Base-by-base conservation (phyloP, 2,329 filamentous ascomycete species). In the Macroventuria anomochaeta region DNA sequence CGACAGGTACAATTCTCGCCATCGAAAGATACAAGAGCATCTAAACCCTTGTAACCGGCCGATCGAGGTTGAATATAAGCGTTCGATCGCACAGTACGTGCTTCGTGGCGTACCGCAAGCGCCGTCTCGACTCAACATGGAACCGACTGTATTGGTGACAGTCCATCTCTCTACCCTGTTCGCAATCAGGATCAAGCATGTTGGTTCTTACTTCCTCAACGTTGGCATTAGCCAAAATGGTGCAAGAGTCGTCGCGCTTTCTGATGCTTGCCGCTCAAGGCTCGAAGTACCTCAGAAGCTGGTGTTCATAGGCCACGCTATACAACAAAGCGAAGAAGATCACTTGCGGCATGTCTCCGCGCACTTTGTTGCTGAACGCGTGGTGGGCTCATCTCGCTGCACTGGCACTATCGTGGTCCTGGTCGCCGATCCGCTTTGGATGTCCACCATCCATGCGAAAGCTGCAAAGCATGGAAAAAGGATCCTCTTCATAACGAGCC, bases 1-100 rank as follows among this genome's bases (percentile, higher is more conserved):
- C 42, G 51, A 62, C 17, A 61, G 67, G 3, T 62, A 62, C 31
- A 69, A 69, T 34, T 63, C 67, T 11, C 53, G 57, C 26, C 54
- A 54, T 29, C 64, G 65, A 10, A 43, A 47, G 15, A 64, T 66
- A 39, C 36, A 26, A 11, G 36, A 39, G 15, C 10, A 39, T 7
- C 20, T 39, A 2, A 13, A 15, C 8, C 20, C 20, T n/a, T 38
- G 15, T 13, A 6, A 21, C 17, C 18, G n/a, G 13, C 36, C 8
- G 3, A 20, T 39, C 7, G 36, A 39, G 20, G 11, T 39, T 12
- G 21, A 12, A n/a, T 26, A 39, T n/a, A 26, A 39, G 36, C 36
- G 13, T 12, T 39, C 36, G 3, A n/a, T 21, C 3, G n/a, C 3
- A 8, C 20, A 39, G 4, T 39, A 39, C 13, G 20, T 21, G 20